Evolutionary conservation across 176 grass and related monocot genomes (phyloP).

Genomic region (Saccharum spontaneum): DNA sequence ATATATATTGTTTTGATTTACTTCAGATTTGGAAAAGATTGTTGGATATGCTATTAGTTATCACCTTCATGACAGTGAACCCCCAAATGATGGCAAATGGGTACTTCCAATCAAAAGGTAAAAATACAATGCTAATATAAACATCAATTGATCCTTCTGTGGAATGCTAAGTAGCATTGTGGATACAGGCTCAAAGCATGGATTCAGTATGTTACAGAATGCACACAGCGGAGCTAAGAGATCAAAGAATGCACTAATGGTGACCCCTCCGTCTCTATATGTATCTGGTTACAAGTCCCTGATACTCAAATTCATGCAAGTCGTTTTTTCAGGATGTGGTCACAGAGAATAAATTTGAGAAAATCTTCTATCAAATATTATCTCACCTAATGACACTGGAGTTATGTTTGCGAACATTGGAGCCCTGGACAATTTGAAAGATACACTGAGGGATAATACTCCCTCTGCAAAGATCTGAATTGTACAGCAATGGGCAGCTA

Average conservation of each 20-base stretch:
- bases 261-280: constrained; percentile 5
- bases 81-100: constrained; percentile 17
- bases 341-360: constrained; percentile 77
- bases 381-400: constrained; percentile 74
- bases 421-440: constrained; percentile 80
- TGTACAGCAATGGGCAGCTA: constrained; percentile 68
- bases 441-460: constrained; percentile 64
- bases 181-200: constrained; percentile 64
- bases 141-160: constrained; percentile 1
- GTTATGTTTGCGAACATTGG: constrained; percentile 85
- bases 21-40: constrained; percentile 59
- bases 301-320: constrained; percentile 13
- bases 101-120: constrained; percentile 44
- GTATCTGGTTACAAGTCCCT: constrained; percentile 13
- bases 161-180: constrained; percentile 33
- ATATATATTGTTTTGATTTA: background rate
- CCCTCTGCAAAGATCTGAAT: constrained; percentile 79
- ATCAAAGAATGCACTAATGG: constrained; percentile 69
- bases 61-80: constrained; percentile 24
- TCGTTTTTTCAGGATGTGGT: constrained; percentile 60
- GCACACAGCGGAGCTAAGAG: constrained; percentile 52
- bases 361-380: constrained; percentile 63
- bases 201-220: constrained; percentile 49
- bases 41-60: constrained; percentile 39
- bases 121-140: background rate